These are phyloP conservation scores for Hypoxylon sp. DNA, from an alignment of 2,329 filamentous ascomycete species.

Conservation along the genomic window DNA sequence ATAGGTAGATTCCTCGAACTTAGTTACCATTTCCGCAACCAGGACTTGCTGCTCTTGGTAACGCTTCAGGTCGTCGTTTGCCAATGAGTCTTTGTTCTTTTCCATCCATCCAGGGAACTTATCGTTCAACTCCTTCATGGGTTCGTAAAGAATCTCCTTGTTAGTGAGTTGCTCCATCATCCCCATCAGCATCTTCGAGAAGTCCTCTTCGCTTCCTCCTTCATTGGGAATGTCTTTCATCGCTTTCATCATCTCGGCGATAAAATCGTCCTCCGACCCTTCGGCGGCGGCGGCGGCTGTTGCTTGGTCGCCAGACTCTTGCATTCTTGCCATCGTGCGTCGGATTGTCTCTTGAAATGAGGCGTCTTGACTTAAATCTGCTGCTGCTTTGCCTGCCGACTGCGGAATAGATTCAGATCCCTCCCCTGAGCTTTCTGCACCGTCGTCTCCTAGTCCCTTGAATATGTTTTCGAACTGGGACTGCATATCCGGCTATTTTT, in stretches of 20 bases:
- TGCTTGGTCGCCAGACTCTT: conserved; percentile 84
- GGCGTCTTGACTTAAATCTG: conserved; percentile 61
- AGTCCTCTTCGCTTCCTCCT: conserved; percentile 77
- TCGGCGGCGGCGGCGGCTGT: conserved; percentile 78
- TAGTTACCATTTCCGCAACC: conserved; percentile 84
- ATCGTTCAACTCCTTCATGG: conserved; percentile 94
- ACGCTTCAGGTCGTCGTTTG: conserved; percentile 76
- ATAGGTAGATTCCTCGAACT: conserved; percentile 86
- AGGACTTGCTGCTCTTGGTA: conserved; percentile 83
- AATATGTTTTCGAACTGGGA: conserved; percentile 81
- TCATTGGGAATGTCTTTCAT: conserved; percentile 72
- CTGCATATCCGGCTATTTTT: conserved; percentile 71
- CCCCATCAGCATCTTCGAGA: conserved; percentile 92
- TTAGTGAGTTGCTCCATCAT: conserved; percentile 99
- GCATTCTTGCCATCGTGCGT: conserved; percentile 95
- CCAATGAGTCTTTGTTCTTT: conserved; percentile 73
- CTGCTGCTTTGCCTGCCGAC: conserved; percentile 40
- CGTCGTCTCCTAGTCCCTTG: conserved; percentile 71
- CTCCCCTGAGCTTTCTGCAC: conserved; percentile 46
- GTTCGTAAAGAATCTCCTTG: conserved; percentile 97
- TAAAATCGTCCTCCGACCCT: conserved; percentile 76
- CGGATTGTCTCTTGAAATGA: conserved; percentile 93
- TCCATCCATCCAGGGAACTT: conserved; percentile 93
- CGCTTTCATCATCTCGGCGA: conserved; percentile 92
- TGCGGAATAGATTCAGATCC: conserved; percentile 39